These are phyloP conservation scores for Malbranchea zuffiana DNA, from an alignment of 2,329 filamentous ascomycete genomes.

Conservation along the genomic window DNA sequence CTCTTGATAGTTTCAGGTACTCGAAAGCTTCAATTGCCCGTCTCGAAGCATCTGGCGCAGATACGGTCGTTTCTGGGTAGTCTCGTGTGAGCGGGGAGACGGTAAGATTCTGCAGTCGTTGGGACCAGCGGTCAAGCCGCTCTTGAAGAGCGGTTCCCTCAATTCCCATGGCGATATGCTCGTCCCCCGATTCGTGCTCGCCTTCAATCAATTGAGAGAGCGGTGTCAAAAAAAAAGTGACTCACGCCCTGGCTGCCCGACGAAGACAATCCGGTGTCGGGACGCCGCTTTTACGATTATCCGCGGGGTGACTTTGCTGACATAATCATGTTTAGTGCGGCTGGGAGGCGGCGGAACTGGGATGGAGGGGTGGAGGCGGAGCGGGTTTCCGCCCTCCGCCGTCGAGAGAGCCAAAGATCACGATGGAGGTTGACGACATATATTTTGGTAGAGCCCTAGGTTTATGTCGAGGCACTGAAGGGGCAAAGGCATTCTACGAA, in stretches of 20 bases:
- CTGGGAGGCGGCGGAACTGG: no score
- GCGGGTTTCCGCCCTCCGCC: no score
- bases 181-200: neutral
- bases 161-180: slow-evolving; percentile 7
- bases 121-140: slow-evolving; percentile 33
- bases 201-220: neutral
- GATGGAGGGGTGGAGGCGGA: no score
- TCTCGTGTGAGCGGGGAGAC: slow-evolving; percentile 36
- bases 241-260: slow-evolving; percentile 1
- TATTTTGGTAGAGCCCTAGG: no score
- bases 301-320: neutral
- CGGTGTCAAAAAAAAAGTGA: neutral
- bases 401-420: no score
- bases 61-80: slow-evolving; percentile 28
- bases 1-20: slow-evolving; percentile 28
- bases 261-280: neutral
- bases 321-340: neutral
- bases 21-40: slow-evolving; percentile 36
- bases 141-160: slow-evolving; percentile 23
- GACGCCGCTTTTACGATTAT: neutral
- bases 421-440: no score
- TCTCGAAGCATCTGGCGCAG: slow-evolving; percentile 23
- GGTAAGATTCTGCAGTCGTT: slow-evolving; percentile 33
- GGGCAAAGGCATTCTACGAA: no score
- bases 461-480: no score